phyloP scores from a whole-genome alignment of 345 rosid genomes.

The Xanthoceras sorbifolium region DNA sequence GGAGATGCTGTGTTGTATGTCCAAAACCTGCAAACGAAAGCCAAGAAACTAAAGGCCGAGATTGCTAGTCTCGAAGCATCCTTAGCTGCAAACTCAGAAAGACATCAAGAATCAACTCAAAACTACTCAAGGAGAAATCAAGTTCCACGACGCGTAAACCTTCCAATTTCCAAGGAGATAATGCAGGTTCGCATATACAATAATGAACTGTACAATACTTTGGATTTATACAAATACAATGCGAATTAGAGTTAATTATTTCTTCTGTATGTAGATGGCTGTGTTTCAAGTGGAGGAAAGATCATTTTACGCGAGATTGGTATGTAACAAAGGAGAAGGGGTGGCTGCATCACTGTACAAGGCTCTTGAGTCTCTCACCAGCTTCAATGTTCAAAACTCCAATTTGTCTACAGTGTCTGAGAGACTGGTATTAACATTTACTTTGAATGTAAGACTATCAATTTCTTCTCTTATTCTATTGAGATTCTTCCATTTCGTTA shows the following conservation, averaged over 20 bases:
- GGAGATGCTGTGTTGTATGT: slow-evolving; percentile 79
- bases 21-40: slow-evolving; percentile 72
- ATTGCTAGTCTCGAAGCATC: slow-evolving; percentile 66
- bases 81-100: slow-evolving; percentile 29
- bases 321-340: slow-evolving; percentile 59
- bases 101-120: slow-evolving; percentile 25
- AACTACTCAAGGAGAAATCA: slow-evolving; percentile 28
- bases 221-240: background rate
- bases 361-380: slow-evolving; percentile 72
- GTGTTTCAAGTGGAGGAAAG: slow-evolving; percentile 74
- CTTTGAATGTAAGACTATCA: slow-evolving; percentile 47
- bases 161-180: slow-evolving; percentile 47
- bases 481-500: background rate
- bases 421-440: slow-evolving; percentile 56
- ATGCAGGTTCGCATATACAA: slow-evolving; percentile 44
- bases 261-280: slow-evolving; percentile 46
- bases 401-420: slow-evolving; percentile 60
- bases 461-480: background rate
- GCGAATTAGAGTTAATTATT: background rate
- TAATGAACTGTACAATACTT: too few species aligned
- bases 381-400: slow-evolving; percentile 67
- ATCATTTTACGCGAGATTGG: slow-evolving; percentile 64
- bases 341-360: slow-evolving; percentile 65
- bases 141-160: slow-evolving; percentile 20
- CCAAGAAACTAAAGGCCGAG: slow-evolving; percentile 68